A percentile compares a stretch with the other conserved stretches of the same genome.
These are phyloP conservation scores for Madurella fahalii DNA, from an alignment of 2,329 filamentous ascomycete genomes.

Conservation along the genomic window DNA sequence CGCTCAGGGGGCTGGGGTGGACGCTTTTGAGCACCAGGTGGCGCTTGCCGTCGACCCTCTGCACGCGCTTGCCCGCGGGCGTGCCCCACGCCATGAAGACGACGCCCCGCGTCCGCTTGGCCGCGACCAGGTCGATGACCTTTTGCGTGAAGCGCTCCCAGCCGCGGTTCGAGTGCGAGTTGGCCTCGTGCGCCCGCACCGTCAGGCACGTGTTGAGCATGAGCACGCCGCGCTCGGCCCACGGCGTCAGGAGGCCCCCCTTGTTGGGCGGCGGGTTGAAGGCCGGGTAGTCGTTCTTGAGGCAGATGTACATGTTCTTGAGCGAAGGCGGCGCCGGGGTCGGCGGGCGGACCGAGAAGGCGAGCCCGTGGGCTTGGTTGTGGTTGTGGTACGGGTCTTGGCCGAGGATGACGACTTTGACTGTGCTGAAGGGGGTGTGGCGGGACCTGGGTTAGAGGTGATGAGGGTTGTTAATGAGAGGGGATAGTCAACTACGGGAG, in stretches of 20 bases:
- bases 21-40: constrained; percentile 83
- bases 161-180: constrained; percentile 77
- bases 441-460: constrained; percentile 67
- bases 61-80: constrained; percentile 75
- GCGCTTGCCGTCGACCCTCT: constrained; percentile 64
- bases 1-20: constrained; percentile 92
- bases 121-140: constrained; percentile 81
- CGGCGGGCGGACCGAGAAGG: constrained; percentile 89
- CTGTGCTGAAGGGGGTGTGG: constrained; percentile 80
- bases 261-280: constrained; percentile 73
- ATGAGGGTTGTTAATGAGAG: neutral
- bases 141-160: constrained; percentile 94
- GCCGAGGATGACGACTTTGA: constrained; percentile 90
- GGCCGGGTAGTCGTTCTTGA: constrained; percentile 81
- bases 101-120: constrained; percentile 72
- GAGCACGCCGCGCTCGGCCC: constrained; percentile 89
- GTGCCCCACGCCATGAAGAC: constrained; percentile 94
- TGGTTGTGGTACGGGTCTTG: constrained; percentile 96
- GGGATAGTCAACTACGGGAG: constrained; percentile 19
- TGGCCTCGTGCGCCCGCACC: constrained; percentile 82
- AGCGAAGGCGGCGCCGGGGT: constrained; percentile 85
- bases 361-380: constrained; percentile 93
- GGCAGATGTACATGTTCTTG: constrained; percentile 85
- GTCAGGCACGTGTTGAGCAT: constrained; percentile 94
- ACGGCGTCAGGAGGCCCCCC: constrained; percentile 80